Evolutionary conservation across 169 alveolate genomes (phyloP).

Genomic region (Eimeria falciformis): DNA sequence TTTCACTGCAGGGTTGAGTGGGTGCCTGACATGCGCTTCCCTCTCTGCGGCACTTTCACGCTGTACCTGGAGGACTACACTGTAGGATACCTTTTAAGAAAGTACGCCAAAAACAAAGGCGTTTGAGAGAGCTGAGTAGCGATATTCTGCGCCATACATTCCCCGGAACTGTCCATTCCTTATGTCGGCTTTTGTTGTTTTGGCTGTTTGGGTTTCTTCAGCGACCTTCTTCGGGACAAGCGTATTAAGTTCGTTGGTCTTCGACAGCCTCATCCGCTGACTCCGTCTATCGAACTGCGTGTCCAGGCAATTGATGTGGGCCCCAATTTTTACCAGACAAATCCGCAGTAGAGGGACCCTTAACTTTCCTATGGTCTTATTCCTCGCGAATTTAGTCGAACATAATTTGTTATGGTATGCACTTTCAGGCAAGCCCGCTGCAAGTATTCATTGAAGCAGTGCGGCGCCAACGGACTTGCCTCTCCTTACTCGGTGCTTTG

Average conservation of each 20-base stretch:
- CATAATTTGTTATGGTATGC: too few species aligned
- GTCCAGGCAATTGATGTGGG: constrained; percentile 42
- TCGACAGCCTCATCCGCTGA: constrained; percentile 95
- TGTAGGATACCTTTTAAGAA: constrained; percentile 91
- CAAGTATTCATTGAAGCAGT: neutral
- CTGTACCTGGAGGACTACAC: constrained; percentile 95
- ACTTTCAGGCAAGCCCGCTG: constrained; percentile 37
- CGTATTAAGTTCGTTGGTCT: constrained; percentile 94
- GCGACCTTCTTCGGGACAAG: constrained; percentile 90
- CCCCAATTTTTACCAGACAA: neutral
- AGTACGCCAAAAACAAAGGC: too few species aligned
- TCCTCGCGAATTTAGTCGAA: too few species aligned
- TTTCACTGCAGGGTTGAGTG: constrained; percentile 85
- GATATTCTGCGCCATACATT: too few species aligned
- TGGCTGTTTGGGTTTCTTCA: constrained; percentile 27
- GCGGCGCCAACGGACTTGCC: constrained; percentile 32
- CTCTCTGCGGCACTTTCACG: constrained; percentile 92
- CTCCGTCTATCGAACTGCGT: constrained; percentile 80
- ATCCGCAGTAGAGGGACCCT: neutral
- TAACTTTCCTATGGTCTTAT: too few species aligned
- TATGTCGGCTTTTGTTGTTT: neutral
- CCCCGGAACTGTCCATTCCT: too few species aligned
- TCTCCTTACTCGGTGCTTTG: constrained; percentile 2
- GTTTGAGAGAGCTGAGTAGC: too few species aligned
- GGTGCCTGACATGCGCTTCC: constrained; percentile 91